A percentile compares a stretch with the other conserved stretches of the same genome.
Conservation (phyloP, 257 asterid genomes). For the Solanum dulcamara region DNA sequence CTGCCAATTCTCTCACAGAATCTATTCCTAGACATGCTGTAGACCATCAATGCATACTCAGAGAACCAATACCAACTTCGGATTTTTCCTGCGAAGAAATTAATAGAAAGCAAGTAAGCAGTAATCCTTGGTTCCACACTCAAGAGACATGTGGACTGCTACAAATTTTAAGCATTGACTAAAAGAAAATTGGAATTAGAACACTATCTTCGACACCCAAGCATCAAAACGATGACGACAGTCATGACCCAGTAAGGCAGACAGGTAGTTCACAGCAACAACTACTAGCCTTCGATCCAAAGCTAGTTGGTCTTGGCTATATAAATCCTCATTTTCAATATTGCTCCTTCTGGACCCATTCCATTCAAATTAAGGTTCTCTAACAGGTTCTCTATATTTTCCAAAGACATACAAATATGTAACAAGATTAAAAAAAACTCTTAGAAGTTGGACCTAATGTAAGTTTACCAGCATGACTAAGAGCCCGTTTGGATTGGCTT, state of each 20-base stretch:
- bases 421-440: background rate
- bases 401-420: background rate
- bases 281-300: background rate
- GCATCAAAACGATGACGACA: background rate
- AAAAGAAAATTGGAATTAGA: background rate
- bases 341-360: background rate
- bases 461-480: background rate
- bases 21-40: slow-evolving; percentile 87
- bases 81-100: slow-evolving; percentile 54
- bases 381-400: background rate
- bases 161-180: background rate
- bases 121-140: background rate
- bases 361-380: background rate
- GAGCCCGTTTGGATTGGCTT: too few relatives aligned
- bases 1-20: slow-evolving; percentile 94
- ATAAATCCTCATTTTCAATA: background rate
- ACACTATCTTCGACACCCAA: background rate
- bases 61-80: slow-evolving; percentile 95
- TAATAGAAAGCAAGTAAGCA: background rate
- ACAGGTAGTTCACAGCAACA: background rate
- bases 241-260: background rate
- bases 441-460: background rate
- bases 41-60: slow-evolving; percentile 77
- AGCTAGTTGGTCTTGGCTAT: background rate
- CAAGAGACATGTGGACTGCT: background rate